Base-by-base conservation (phyloP, 2,329 filamentous ascomycete species). In the Penicillium sp. region DNA sequence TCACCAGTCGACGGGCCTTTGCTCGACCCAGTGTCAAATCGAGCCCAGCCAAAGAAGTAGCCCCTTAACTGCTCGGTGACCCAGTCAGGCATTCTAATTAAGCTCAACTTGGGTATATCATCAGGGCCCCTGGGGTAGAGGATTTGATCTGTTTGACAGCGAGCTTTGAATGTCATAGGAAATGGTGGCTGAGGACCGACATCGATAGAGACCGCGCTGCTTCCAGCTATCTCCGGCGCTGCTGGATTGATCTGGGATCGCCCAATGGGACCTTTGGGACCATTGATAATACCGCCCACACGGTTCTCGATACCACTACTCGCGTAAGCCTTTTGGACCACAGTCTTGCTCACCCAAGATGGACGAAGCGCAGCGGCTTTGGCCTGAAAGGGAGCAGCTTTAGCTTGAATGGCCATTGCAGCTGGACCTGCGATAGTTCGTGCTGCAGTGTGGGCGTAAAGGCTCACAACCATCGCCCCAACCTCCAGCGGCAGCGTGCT, bases 11-110 rank as follows among this genome's bases (percentile, higher is more conserved):
- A 69, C 2, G 75, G 48, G 4, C 68, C 67, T 3, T 75, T 73
- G 2, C 66, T 59, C 0, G 63, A 66, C 16, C 51, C 41, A 22
- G 73, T 69, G 0, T 68, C 67, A 0, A 75, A 71, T 0, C 79
- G 72, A 0, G 80, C 82, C 86, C 87, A 89, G 3, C 84, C 86
- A 37, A 87, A 84, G 63, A 86, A 89, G 7, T 86, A 78, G 0
- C 87, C 87, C 12, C 76, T 73, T 47, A 89, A 75, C 3, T 81
- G 78, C 58, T 82, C 72, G 22, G 78, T 74, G 38, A 87, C 68
- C 33, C 82, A 77, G 26, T 81, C 80, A 0, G 82, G 75, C 0
- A 87, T 74, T 10, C 76, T 78, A 0, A 64, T 63, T 2, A 89
- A 69, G 56, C 81, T 84, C 0, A 84, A 80, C 0, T 81, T 84